Conservation (phyloP, 768 basidiomycete species). For the Agaricus sinodeliciosus region DNA sequence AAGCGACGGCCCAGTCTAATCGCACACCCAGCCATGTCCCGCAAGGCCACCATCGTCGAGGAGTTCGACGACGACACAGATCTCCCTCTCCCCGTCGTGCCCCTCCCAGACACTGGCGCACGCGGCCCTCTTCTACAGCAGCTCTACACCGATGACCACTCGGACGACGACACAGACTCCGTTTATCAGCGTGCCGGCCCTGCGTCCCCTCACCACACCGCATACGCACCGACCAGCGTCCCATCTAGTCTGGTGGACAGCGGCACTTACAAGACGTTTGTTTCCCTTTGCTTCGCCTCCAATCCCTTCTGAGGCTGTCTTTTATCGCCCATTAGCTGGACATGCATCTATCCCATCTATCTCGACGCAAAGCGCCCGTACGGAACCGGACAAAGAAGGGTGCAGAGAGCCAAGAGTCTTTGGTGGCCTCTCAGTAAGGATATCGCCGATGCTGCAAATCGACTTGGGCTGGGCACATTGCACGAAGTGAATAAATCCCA, state of each 20-base stretch:
- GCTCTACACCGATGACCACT: conserved; percentile 39
- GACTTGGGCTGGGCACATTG: conserved; percentile 71
- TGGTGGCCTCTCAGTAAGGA: conserved; percentile 97
- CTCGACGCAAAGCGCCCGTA: conserved; percentile 92
- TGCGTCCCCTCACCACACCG: conserved; percentile 42
- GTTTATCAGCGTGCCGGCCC: conserved; percentile 40
- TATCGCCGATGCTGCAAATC: conserved; percentile 77
- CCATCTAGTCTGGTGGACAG: conserved; percentile 52
- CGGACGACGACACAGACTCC: conserved; percentile 34
- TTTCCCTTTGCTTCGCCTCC: conserved; percentile 15
- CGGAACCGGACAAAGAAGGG: conserved; percentile 74
- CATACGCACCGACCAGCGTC: conserved; percentile 16
- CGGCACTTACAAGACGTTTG: conserved; percentile 79
- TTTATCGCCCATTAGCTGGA: conserved; percentile 58
- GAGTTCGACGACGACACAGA: conserved; percentile 97
- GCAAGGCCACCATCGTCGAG: conserved; percentile 59
- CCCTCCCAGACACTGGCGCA: conserved; percentile 59
- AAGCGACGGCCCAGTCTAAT: no score
- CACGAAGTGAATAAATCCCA: conserved; percentile 90
- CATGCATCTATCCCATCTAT: conserved; percentile 94
- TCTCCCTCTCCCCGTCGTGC: conserved; percentile 66
- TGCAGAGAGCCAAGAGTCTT: conserved; percentile 69
- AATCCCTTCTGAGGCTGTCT: conserved; percentile 7
- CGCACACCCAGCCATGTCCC: conserved; percentile 44
- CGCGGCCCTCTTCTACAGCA: conserved; percentile 78